Evolutionary conservation across 2,329 filamentous ascomycete species (phyloP).

Genomic region (Tolypocladium album): DNA sequence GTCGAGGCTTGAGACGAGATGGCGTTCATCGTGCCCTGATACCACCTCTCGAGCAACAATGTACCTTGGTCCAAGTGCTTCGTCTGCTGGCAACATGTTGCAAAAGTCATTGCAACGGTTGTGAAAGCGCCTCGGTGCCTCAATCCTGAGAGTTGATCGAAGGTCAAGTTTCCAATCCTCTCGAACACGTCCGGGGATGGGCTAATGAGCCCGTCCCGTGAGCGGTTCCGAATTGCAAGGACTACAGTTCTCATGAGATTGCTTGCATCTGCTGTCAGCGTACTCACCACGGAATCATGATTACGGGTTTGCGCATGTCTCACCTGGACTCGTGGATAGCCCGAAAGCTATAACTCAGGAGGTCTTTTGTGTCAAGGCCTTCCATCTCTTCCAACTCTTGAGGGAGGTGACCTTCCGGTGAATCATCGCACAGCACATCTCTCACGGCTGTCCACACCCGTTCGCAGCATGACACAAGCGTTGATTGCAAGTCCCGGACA

Average conservation of each 20-base stretch:
- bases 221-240: conserved; percentile 38
- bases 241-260: conserved; percentile 58
- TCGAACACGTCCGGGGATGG: conserved; percentile 46
- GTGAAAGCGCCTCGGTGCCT: conserved; percentile 90
- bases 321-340: conserved; percentile 91
- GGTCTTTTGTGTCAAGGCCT: conserved; percentile 72
- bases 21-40: conserved; percentile 56
- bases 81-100: conserved; percentile 60
- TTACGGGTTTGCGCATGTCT: conserved; percentile 3
- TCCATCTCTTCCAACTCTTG: conserved; percentile 64
- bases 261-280: conserved; percentile 28
- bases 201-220: conserved; percentile 31
- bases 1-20: conserved; percentile 70
- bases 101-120: conserved; percentile 82
- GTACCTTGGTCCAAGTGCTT: conserved; percentile 32
- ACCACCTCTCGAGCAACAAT: conserved; percentile 56
- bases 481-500: conserved; percentile 34
- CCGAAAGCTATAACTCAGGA: conserved; percentile 90
- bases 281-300: background rate
- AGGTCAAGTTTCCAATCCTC: conserved; percentile 61
- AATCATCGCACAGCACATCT: conserved; percentile 80
- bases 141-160: conserved; percentile 70
- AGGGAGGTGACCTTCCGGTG: conserved; percentile 78
- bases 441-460: conserved; percentile 70
- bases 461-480: conserved; percentile 49